Conservation (phyloP, 2,329 filamentous ascomycete species). For the Aspergillus udagawae region DNA sequence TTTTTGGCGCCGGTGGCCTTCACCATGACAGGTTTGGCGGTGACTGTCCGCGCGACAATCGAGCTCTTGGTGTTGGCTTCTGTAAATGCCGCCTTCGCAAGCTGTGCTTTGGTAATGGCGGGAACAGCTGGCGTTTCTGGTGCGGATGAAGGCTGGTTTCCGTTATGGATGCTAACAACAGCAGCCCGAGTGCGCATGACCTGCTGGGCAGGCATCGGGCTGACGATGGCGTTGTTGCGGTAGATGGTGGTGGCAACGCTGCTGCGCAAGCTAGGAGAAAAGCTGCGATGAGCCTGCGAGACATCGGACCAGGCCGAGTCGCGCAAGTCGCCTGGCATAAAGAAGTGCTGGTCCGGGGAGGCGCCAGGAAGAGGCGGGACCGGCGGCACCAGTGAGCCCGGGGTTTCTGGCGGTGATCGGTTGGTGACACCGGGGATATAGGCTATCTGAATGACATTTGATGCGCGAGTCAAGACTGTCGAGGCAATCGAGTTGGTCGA, state of each 20-base stretch:
- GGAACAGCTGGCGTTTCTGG: slow-evolving; percentile 65
- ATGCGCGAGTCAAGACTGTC: slow-evolving; percentile 89
- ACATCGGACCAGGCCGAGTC: slow-evolving; percentile 86
- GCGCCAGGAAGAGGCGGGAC: slow-evolving; percentile 82
- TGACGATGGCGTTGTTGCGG: slow-evolving; percentile 83
- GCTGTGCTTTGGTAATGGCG: slow-evolving; percentile 54
- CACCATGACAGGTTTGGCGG: slow-evolving; percentile 44
- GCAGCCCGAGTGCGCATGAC: slow-evolving; percentile 84
- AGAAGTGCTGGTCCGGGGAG: slow-evolving; percentile 79
- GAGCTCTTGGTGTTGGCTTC: slow-evolving; percentile 35
- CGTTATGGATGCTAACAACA: slow-evolving; percentile 85
- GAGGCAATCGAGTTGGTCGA: slow-evolving; percentile 94
- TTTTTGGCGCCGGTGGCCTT: slow-evolving; percentile 33
- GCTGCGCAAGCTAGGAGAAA: slow-evolving; percentile 45
- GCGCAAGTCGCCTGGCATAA: slow-evolving; percentile 82
- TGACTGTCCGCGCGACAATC: slow-evolving; percentile 42
- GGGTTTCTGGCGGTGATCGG: slow-evolving; percentile 78
- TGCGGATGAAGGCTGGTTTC: slow-evolving; percentile 49
- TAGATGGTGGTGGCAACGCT: slow-evolving; percentile 93
- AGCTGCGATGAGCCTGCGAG: slow-evolving; percentile 54
- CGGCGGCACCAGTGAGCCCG: slow-evolving; percentile 76
- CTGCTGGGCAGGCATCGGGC: slow-evolving; percentile 73
- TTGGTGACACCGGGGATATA: slow-evolving; percentile 98
- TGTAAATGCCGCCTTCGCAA: slow-evolving; percentile 36
- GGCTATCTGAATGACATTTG: slow-evolving; percentile 98